Base-by-base conservation (phyloP, 225 moss, liverwort and hornwort species). In the Bryum argenteum region DNA sequence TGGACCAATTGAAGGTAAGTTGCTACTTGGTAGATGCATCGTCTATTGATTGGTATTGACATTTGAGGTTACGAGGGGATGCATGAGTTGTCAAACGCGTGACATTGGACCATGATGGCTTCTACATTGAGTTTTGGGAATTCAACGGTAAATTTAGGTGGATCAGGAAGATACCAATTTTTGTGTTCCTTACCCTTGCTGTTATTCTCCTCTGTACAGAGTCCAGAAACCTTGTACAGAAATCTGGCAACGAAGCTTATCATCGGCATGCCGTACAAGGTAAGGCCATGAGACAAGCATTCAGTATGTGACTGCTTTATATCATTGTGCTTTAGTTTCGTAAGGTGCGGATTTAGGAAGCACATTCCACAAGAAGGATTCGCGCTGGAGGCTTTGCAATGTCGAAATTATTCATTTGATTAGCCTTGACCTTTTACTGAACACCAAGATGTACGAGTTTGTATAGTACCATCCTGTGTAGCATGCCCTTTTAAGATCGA, bases 261-360 rank as follows among this genome's bases (percentile, higher is more conserved):
- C 61, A 89, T 94, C 55, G 98, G 98, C 78, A 98, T 98, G 98
- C 98, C 98, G 26, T 98, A 89, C 50, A 98, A 94, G 92, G 92
- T 89, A 75, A 39, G 50, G 9, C 50, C 45, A 19, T 60, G 59
- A 62, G 40, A 50, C 24, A 60, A 60, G 12, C 11, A 67, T 28
- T 11, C n/a, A 14, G 50, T 9, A 33, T 64, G 9, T 28, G 44
- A 5, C 22, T 64, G 45, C 64, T 39, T 12, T 54, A 20, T 59
- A 37, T 54, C 55, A 6, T 62, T 52, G 40, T 59, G 61, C 55
- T 4, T 33, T 41, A 16, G 9, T 41, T 37, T 22, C 45, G 5
- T 43, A 42, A 57, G 57, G 10, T 57, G 26, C 52, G 37, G 55
- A 72, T 61, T 19, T 23, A 40, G 33, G 61, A 13, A 62, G 19